Evolutionary conservation across 2,329 filamentous ascomycete species (phyloP).

Genomic region (Trichoderma koningiopsis): DNA sequence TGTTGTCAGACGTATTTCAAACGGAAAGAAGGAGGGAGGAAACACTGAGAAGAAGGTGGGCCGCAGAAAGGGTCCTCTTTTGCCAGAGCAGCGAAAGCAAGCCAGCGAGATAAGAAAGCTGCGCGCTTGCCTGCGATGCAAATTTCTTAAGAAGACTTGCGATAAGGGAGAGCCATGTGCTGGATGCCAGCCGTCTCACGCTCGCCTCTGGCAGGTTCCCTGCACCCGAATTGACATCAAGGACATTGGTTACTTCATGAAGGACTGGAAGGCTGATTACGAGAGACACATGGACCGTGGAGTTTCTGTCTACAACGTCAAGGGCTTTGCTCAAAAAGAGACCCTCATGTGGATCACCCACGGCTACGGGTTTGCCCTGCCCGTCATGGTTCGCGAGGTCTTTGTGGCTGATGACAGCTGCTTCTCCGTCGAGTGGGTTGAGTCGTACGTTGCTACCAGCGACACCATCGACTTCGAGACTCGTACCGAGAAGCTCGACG

Average conservation of each 20-base stretch:
- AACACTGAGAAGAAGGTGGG: slow-evolving; percentile 88
- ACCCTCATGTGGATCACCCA: slow-evolving; percentile 88
- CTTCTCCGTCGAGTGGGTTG: slow-evolving; percentile 92
- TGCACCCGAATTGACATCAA: slow-evolving; percentile 99
- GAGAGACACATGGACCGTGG: slow-evolving; percentile 85
- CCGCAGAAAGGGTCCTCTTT: slow-evolving; percentile 82
- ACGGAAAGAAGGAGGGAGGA: slow-evolving; percentile 76
- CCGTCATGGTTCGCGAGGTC: slow-evolving; percentile 91
- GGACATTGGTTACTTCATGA: slow-evolving; percentile 98
- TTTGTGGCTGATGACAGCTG: slow-evolving; percentile 90
- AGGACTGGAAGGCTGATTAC: slow-evolving; percentile 98
- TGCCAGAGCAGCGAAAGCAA: slow-evolving; percentile 93
- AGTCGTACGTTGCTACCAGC: slow-evolving; percentile 68
- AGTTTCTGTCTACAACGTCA: slow-evolving; percentile 93
- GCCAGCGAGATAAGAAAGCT: slow-evolving; percentile 96
- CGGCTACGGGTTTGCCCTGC: slow-evolving; percentile 89
- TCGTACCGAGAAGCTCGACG: slow-evolving; percentile 84
- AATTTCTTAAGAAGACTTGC: slow-evolving; percentile 98
- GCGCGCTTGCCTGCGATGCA: slow-evolving; percentile 90
- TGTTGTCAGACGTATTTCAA: slow-evolving; percentile 76
- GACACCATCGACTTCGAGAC: slow-evolving; percentile 81
- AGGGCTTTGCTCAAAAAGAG: slow-evolving; percentile 72
- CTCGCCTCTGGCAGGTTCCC: slow-evolving; percentile 93
- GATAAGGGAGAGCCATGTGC: slow-evolving; percentile 96
- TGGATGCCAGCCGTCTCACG: slow-evolving; percentile 93